Evolutionary conservation across 768 basidiomycete species (phyloP), one percentile per base, ranked within the genome.

Genomic region (Sutorius australiensis): DNA sequence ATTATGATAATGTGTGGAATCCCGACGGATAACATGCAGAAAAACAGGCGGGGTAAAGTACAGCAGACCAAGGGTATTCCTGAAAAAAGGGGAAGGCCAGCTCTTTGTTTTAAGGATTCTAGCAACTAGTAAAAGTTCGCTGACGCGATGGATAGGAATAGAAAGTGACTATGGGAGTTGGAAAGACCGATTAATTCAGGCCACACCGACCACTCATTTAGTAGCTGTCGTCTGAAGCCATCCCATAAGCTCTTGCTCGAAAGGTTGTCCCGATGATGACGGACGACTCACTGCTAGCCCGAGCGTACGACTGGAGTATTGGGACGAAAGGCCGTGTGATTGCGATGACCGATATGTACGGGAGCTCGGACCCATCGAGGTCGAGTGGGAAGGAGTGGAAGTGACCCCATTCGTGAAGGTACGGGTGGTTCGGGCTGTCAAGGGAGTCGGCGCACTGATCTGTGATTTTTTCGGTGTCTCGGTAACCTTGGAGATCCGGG

Each of bases 391-490:
- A 13, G 87, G 86, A 4, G 87, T 88, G 45, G 78, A 78, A 40
- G 81, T 76, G 37, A 74, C 66, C 31, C 79, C 79, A 51, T 76
- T 78, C 19, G 66, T 56, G 17, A 75, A 71, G 14, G 80, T 81
- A 54, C 87, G 81, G 6, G 82, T 75, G 12, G 80, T 78, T 44
- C 92, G 86, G 53, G 92, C 89, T 17, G 92, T 87, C 49, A 94
- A 76, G 1, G 92, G 90, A 3, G 92, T 91, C 7, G 92, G 92
- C 12, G 89, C 91, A 62, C 91, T 86, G 58, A 94, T 94, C 64
- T 89, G 79, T 5, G 89, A 89, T 73, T 93, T 92, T 77, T 92
- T 93, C 16, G 91, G 91, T 7, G 90, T 92, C 60, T 81, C 81
- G 50, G 85, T 81, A 19, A 75, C 69, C 57, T 85, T 87, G 46